Evolutionary conservation across 768 basidiomycete genomes (phyloP), one percentile per base, ranked within the genome.

Genomic region (Dacryopinax primogenitus): DNA sequence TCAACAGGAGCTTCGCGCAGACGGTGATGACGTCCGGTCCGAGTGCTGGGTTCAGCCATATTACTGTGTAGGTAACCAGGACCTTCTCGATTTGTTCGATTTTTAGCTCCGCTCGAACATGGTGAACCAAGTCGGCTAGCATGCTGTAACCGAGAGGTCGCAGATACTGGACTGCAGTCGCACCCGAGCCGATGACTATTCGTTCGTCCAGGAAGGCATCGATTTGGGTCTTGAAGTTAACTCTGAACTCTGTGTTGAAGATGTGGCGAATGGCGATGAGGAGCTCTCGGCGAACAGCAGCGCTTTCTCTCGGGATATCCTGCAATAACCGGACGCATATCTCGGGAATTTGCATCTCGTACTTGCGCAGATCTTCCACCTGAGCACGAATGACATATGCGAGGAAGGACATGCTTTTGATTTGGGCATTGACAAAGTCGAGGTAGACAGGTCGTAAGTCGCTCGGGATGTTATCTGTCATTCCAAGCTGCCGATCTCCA

Each of bases 321-420:
- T 96, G 90, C 61, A 98, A 79, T 33, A 98, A 78, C n/a, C 96
- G 83, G 34, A 98, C 76, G 32, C 88, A 86, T 23, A 85, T 83
- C 62, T 88, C 77, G 33, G 93, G 86, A 28, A 98, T 81, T 3
- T 82, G 84, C 72, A 95, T 90, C 11, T 87, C 86, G 70, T 92
- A 90, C 1, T 83, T 77, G 41, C 88, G 84, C 65, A 85, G 82
- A 62, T 86, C 83, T 37, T 82, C 80, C n/a, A 76, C 75, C 51
- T 80, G 77, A 71, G 85, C 78, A 62, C 94, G 83, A 69, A 94
- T 84, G 23, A 94, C 84, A 77, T 92, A 96, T 1, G 92, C 90
- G 39, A 97, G 78, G 72, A 90, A 94, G 1, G 92, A 94, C 70
- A 97, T 82, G 74, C 92, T 87, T 92, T 95, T 97, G 73, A 94